phyloP scores from a whole-genome alignment of 371 early-diverging fungal species.

The Rhizopus sp. region DNA sequence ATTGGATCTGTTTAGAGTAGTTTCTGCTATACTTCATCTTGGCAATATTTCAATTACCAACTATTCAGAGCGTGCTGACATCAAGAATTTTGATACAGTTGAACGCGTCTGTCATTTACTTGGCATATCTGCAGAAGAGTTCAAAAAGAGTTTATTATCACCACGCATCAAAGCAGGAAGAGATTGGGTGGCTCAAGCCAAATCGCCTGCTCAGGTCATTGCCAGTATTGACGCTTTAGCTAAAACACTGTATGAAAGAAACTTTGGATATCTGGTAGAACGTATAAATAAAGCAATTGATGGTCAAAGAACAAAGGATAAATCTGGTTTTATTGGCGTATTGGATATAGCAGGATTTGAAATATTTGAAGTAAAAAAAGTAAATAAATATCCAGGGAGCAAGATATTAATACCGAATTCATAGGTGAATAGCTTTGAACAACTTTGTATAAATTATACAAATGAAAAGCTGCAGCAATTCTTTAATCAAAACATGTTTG shows the following conservation, averaged over 20 bases:
- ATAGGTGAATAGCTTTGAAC: slow-evolving; percentile 97
- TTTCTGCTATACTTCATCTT: slow-evolving; percentile 95
- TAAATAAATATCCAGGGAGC: background rate
- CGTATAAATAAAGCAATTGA: slow-evolving; percentile 91
- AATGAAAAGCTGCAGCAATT: slow-evolving; percentile 99
- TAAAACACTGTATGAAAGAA: slow-evolving; percentile 95
- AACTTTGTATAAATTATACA: slow-evolving; percentile 99
- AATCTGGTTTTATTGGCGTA: slow-evolving; percentile 91
- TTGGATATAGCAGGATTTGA: slow-evolving; percentile 99
- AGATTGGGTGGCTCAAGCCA: slow-evolving; percentile 95
- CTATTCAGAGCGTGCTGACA: slow-evolving; percentile 82
- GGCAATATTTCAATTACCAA: slow-evolving; percentile 92
- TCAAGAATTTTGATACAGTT: slow-evolving; percentile 77
- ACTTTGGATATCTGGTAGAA: slow-evolving; percentile 94
- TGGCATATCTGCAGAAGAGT: slow-evolving; percentile 88
- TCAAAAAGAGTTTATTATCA: slow-evolving; percentile 85
- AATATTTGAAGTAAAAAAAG: slow-evolving; percentile 85
- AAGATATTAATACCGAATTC: too few relatives aligned
- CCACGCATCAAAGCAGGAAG: slow-evolving; percentile 97
- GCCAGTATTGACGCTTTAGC: slow-evolving; percentile 97
- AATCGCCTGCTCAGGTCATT: slow-evolving; percentile 86
- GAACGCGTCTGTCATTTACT: slow-evolving; percentile 95
- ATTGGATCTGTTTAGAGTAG: slow-evolving; percentile 77
- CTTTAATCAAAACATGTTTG: slow-evolving; percentile 99
- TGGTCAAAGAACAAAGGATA: slow-evolving; percentile 56